Base-by-base conservation (phyloP, 2,329 filamentous ascomycete species). In the Beauveria medogensis region DNA sequence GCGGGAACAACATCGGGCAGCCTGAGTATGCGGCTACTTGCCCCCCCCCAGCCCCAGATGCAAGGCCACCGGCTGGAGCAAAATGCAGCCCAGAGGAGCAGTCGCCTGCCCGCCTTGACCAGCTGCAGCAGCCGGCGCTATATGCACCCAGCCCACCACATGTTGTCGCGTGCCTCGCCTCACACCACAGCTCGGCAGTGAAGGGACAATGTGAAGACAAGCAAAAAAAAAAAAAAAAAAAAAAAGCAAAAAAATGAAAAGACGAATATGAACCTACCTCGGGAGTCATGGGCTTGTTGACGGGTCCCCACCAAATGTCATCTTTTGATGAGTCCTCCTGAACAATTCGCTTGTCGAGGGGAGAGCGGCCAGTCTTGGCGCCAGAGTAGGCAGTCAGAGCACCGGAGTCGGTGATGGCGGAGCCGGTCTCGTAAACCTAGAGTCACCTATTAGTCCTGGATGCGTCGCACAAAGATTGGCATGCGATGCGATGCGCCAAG, bases 251-350 rank as follows among this genome's bases (percentile, higher is more conserved):
- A 46, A 59, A 54, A 63, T 55, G 53, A 62, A 37, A 57, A 61
- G 48, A 58, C 55, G 59, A 41, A 62, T 60, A 62, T 50, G 30
- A 63, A 46, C 67, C 86, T 88, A 97, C 94, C 77, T 97, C 92
- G 70, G 92, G 85, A 68, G 86, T 88, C 94, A 99, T 99, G 73
- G 93, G 90, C 86, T 97, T 97, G 84, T 99, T 99, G 69, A 99
- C 94, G 61, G 94, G 93, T 71, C 94, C 94, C 94, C 94, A 97
- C 94, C 94, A 99, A 72, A 99, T 84, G 64, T 99, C 86, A 61
- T 94, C 88, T 76, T 96, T 88, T 66, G 94, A 97, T 65, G 86
- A 82, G 63, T 87, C 80, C 77, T 99, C 94, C 80, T 95, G 86
- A 73, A 99, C 94, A 73, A 99, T 90, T 75, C 94, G 89, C 88